A percentile compares a stretch with the other conserved stretches of the same genome.
Evolutionary conservation across 176 grass and related monocot genomes (phyloP).

Genomic region (Secale cereale): DNA sequence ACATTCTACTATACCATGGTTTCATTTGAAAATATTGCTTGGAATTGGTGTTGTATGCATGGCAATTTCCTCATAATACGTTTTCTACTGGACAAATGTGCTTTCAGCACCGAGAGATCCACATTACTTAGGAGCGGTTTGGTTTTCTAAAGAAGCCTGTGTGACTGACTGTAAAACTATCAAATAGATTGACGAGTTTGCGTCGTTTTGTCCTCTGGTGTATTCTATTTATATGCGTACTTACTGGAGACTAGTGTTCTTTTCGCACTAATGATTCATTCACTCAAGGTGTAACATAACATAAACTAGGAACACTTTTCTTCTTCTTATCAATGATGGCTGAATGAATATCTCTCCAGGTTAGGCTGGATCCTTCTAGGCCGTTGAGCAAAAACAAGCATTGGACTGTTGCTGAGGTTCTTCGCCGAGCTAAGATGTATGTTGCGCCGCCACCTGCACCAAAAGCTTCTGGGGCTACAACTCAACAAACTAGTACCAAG

Average conservation of each 20-base stretch:
- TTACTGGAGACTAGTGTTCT: background rate
- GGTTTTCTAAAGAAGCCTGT: background rate
- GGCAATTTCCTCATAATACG: background rate
- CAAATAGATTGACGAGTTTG: background rate
- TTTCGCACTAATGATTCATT: no score
- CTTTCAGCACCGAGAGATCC: background rate
- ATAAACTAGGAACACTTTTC: no score
- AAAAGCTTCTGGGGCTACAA: no score
- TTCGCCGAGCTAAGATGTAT: no score
- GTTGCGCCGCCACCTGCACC: no score
- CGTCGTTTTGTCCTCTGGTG: background rate
- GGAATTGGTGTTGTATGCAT: background rate
- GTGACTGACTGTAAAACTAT: background rate
- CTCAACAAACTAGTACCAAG: no score
- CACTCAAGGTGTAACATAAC: no score
- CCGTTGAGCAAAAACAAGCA: no score
- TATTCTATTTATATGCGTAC: background rate
- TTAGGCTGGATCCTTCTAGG: no score
- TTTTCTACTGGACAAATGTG: background rate
- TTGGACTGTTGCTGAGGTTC: no score
- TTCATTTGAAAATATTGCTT: background rate
- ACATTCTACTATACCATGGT: background rate
- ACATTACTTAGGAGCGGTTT: background rate
- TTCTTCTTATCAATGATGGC: no score
- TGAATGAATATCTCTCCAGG: no score